Evolutionary conservation across 495 filamentous ascomycete species (phyloP).

Genomic region (Aspergillus avenaceus): DNA sequence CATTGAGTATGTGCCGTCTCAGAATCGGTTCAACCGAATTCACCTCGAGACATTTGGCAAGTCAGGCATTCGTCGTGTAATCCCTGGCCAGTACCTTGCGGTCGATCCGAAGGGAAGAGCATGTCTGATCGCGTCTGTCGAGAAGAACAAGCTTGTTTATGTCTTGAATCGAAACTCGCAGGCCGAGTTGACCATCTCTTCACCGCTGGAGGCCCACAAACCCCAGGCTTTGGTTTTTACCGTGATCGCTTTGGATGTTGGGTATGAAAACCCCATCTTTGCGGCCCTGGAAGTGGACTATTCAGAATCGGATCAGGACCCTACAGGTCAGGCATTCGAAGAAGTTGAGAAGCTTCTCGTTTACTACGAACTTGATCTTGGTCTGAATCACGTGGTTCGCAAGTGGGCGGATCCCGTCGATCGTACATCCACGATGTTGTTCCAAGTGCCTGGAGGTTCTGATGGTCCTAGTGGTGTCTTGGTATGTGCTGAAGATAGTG

Average conservation of each 20-base stretch:
- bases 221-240: conserved; percentile 89
- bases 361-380: conserved; percentile 96
- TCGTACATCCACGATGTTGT: conserved; percentile 81
- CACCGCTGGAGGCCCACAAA: conserved; percentile 94
- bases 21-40: conserved; percentile 83
- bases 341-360: conserved; percentile 86
- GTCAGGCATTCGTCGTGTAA: conserved; percentile 87
- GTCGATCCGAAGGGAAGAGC: conserved; percentile 94
- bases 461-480: conserved; percentile 93
- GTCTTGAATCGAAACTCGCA: conserved; percentile 94
- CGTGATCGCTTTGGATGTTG: conserved; percentile 82
- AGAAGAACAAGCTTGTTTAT: conserved; percentile 99
- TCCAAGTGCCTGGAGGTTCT: conserved; percentile 91
- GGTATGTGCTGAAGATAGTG: conserved; percentile 89
- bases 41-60: conserved; percentile 98
- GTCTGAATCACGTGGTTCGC: conserved; percentile 92
- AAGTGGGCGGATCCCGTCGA: conserved; percentile 95
- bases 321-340: conserved; percentile 74
- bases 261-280: conserved; percentile 95
- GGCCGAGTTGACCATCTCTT: conserved; percentile 92
- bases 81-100: conserved; percentile 93
- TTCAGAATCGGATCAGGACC: conserved; percentile 84
- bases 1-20: conserved; percentile 82
- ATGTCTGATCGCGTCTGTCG: conserved; percentile 86
- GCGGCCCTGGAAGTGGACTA: conserved; percentile 94